phyloP scores from a whole-genome alignment of 306 rosid genomes.

The Hylodesmum podocarpum region DNA sequence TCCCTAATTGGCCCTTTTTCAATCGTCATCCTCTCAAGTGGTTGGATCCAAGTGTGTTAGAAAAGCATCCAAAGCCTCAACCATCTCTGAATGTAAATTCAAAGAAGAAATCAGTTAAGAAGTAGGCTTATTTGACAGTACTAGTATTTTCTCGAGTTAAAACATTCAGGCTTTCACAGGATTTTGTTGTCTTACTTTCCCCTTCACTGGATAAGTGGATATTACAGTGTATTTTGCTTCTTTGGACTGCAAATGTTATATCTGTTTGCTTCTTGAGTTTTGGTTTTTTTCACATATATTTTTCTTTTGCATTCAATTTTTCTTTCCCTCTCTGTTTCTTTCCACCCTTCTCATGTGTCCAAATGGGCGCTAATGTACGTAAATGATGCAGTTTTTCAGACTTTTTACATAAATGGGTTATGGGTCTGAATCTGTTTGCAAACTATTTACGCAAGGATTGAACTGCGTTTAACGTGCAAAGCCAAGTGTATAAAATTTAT shows the following conservation, averaged over 20 bases:
- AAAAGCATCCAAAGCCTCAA: slow-evolving; percentile 77
- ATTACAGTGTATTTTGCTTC: slow-evolving; percentile 3
- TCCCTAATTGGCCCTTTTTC: slow-evolving; percentile 85
- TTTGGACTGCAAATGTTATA: neutral
- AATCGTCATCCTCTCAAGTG: slow-evolving; percentile 78
- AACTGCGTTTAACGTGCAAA: no score
- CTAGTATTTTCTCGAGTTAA: slow-evolving; percentile 8
- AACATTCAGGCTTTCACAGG: neutral
- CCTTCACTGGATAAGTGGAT: neutral
- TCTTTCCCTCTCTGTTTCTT: neutral
- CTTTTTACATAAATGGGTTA: no score
- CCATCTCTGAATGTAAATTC: slow-evolving; percentile 34
- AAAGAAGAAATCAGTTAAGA: slow-evolving; percentile 61
- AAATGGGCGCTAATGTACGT: no score
- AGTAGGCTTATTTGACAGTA: slow-evolving; percentile 39
- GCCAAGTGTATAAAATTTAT: no score
- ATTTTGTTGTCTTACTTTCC: neutral
- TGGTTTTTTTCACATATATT: neutral
- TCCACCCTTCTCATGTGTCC: neutral
- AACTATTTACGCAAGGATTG: no score
- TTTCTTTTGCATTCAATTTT: neutral
- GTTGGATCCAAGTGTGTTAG: slow-evolving; percentile 73
- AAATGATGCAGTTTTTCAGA: no score
- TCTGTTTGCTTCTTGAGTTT: neutral
- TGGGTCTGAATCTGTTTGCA: no score